A percentile compares a stretch with the other conserved stretches of the same genome.
phyloP scores from a whole-genome alignment of 805 yeast species.

The Kazachstania africana region DNA sequence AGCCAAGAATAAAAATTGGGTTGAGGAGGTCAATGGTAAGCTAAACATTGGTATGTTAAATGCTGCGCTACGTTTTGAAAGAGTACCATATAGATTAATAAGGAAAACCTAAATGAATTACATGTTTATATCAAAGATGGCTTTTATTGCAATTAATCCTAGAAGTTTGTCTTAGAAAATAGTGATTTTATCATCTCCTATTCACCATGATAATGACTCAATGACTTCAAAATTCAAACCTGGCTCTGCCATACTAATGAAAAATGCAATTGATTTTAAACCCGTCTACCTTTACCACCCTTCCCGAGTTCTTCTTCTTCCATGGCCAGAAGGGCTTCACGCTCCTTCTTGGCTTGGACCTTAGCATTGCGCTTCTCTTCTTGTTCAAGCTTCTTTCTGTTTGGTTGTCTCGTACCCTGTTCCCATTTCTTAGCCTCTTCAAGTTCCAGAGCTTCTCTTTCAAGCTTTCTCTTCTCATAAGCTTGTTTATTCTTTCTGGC shows the following conservation, averaged over 20 bases:
- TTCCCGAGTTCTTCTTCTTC: slow-evolving; percentile 15
- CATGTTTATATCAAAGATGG: too few species aligned
- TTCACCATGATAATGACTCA: too few species aligned
- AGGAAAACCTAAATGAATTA: too few species aligned
- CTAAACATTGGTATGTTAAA: neutral
- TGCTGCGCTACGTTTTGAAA: too few species aligned
- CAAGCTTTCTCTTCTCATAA: slow-evolving; percentile 10
- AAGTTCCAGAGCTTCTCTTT: slow-evolving; percentile 10
- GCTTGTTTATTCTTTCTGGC: slow-evolving; percentile 21
- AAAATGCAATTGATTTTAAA: neutral
- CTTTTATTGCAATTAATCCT: too few species aligned
- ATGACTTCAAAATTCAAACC: too few species aligned
- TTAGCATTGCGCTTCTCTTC: slow-evolving; percentile 13
- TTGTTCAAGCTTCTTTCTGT: slow-evolving; percentile 11
- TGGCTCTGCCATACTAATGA: too few species aligned
- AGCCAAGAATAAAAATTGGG: slow-evolving; percentile 3
- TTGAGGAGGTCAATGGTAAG: slow-evolving; percentile 2
- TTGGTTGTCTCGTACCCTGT: slow-evolving; percentile 13
- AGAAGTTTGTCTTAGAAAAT: too few species aligned
- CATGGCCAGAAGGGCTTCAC: slow-evolving; percentile 16
- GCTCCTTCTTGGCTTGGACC: slow-evolving; percentile 14
- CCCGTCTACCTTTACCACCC: slow-evolving; percentile 10
- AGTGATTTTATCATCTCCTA: too few species aligned
- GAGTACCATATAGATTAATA: too few species aligned
- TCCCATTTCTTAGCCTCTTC: slow-evolving; percentile 21